Percentiles rank a stretch among this genome's conserved stretches.
Evolutionary conservation across 169 alveolate species (phyloP).

Genomic region (Plasmodium blacklocki): DNA sequence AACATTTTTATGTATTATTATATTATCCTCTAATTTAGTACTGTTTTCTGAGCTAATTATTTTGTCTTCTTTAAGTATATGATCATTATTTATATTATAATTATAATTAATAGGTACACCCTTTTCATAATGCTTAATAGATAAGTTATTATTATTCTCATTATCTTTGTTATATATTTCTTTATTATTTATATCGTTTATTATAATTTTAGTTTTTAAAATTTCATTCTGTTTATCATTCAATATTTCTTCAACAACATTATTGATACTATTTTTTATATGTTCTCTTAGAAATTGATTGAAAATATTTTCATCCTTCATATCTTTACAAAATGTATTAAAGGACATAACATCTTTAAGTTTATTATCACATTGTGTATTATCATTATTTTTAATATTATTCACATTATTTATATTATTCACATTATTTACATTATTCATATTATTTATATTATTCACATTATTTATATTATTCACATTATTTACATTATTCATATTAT

Average conservation of each 20-base stretch:
- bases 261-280: slow-evolving; percentile 33
- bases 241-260: slow-evolving; percentile 44
- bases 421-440: slow-evolving; percentile 17
- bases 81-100: too few relatives aligned
- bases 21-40: too few relatives aligned
- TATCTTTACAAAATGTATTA: neutral
- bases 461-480: neutral
- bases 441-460: slow-evolving; percentile 6
- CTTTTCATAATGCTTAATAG: too few relatives aligned
- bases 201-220: neutral
- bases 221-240: neutral
- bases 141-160: too few relatives aligned
- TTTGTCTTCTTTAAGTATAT: too few relatives aligned
- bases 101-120: too few relatives aligned
- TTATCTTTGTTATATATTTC: neutral
- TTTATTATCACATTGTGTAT: neutral
- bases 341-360: neutral
- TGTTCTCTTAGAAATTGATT: slow-evolving; percentile 27
- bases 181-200: neutral
- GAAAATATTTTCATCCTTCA: slow-evolving; percentile 4
- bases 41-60: too few relatives aligned
- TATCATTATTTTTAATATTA: slow-evolving; percentile 22
- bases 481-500: neutral
- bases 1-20: too few relatives aligned
- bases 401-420: neutral